Percentiles rank a stretch among this genome's conserved stretches.
These are phyloP conservation scores for Mrakia hoshinonis DNA, from an alignment of 768 basidiomycete species.

Conservation along the genomic window DNA sequence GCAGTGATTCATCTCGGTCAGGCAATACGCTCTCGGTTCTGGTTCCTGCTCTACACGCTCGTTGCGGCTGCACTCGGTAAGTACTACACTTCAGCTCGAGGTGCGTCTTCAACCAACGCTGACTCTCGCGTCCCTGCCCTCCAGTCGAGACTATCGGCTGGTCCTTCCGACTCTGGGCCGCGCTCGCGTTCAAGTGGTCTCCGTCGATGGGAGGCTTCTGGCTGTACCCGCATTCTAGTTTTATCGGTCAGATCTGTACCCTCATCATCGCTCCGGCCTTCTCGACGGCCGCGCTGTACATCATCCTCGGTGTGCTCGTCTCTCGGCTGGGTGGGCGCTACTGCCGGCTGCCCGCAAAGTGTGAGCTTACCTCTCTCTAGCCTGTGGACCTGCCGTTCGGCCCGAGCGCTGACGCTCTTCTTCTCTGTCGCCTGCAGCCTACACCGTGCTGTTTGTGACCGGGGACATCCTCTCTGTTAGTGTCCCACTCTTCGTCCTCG, in stretches of 20 bases:
- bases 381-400: constrained; percentile 23
- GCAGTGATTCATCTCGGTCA: constrained; percentile 5
- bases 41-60: constrained; percentile 23
- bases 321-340: constrained; percentile 45
- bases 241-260: background rate
- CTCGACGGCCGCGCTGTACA: constrained; percentile 51
- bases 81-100: no score
- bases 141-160: constrained; percentile 8
- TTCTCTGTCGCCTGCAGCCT: constrained; percentile 11
- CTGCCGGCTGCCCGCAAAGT: constrained; percentile 42
- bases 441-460: constrained; percentile 37
- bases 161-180: background rate
- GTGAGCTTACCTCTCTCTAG: background rate
- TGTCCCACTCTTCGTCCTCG: no score
- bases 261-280: constrained; percentile 53
- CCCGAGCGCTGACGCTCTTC: constrained; percentile 5
- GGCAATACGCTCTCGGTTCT: constrained; percentile 4
- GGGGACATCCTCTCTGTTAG: constrained; percentile 51
- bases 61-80: background rate
- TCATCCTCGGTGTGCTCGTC: constrained; percentile 51
- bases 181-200: background rate
- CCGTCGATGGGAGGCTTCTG: background rate
- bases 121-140: background rate
- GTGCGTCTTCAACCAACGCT: background rate
- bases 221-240: background rate